Evolutionary conservation across 345 rosid genomes (phyloP).

Genomic region (Eucalyptus pauciflora): DNA sequence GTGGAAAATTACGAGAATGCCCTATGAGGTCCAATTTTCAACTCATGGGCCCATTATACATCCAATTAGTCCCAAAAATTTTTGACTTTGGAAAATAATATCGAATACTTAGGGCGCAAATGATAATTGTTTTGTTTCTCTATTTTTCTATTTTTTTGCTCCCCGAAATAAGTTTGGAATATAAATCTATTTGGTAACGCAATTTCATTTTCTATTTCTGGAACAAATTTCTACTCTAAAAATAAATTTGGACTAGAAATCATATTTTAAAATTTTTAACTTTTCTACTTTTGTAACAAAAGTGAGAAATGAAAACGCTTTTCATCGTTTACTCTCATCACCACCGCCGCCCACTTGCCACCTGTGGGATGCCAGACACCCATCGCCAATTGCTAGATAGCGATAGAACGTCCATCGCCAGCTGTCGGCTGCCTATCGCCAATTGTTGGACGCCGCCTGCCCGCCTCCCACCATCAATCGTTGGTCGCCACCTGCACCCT

Average conservation of each 20-base stretch:
- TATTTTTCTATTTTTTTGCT: fast-evolving
- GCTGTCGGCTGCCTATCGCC: fast-evolving
- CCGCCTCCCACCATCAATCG: fast-evolving
- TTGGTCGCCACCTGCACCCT: fast-evolving
- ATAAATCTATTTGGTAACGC: fast-evolving
- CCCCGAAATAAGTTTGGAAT: fast-evolving
- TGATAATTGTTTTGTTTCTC: fast-evolving
- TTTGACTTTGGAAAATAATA: neutral
- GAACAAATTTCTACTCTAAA: too few relatives aligned
- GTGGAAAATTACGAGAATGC: neutral
- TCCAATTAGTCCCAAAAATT: neutral
- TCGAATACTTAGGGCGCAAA: fast-evolving
- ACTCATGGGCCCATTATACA: neutral
- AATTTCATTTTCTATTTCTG: fast-evolving
- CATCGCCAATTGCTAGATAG: fast-evolving
- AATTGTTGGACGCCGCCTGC: fast-evolving
- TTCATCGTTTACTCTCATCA: fast-evolving
- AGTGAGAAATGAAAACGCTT: too few relatives aligned
- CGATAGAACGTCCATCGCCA: fast-evolving
- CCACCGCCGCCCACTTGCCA: too few relatives aligned
- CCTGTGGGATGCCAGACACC: fast-evolving
- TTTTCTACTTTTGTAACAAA: fast-evolving
- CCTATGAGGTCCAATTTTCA: neutral
- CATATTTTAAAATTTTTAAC: too few relatives aligned
- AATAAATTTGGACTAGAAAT: too few relatives aligned